phyloP scores from a whole-genome alignment of 73 alveolate species.

The Paramecium primaurelia region DNA sequence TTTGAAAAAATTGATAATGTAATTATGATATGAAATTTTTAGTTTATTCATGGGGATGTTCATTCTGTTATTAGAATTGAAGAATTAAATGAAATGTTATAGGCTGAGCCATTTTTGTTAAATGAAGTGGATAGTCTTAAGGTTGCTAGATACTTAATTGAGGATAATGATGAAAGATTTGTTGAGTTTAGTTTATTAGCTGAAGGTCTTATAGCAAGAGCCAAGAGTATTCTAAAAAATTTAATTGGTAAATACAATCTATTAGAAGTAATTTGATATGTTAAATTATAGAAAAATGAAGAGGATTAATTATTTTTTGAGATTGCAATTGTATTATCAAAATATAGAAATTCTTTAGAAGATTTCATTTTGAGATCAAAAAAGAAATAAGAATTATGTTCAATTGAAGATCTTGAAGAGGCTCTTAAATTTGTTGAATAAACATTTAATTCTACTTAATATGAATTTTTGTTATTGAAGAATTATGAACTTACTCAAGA shows the following conservation, averaged over 20 bases:
- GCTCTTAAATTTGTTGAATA: constrained; percentile 29
- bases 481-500: background rate
- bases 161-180: constrained; percentile 20
- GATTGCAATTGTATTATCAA: background rate
- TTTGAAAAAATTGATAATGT: background rate
- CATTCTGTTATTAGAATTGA: background rate
- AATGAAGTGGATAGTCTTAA: background rate
- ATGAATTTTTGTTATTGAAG: background rate
- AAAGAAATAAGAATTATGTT: background rate
- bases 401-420: constrained; percentile 17
- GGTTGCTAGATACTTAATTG: constrained; percentile 9
- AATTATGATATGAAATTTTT: background rate
- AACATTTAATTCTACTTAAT: background rate
- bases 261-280: background rate
- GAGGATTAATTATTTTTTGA: background rate
- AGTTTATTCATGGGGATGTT: background rate
- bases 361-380: background rate
- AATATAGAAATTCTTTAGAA: background rate
- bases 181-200: background rate
- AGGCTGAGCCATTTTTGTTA: background rate
- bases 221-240: constrained; percentile 3
- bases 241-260: constrained; percentile 14
- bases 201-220: background rate
- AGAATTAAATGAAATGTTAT: background rate
- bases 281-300: background rate